Conservation (phyloP, 768 basidiomycete species). For the Rhodosporidiobolus sp. region DNA sequence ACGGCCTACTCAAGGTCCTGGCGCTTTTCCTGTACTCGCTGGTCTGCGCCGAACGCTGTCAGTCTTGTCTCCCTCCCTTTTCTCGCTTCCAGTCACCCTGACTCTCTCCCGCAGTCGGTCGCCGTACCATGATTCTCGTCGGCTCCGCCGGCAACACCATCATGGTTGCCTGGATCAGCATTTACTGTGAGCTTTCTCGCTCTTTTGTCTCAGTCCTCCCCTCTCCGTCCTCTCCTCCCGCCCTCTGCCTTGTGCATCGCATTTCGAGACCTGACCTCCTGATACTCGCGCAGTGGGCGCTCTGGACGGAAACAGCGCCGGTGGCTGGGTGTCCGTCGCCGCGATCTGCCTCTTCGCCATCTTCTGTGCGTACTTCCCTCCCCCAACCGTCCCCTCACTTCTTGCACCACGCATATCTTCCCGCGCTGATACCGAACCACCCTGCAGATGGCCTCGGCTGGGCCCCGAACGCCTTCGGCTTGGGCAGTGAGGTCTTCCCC, state of each 20-base stretch:
- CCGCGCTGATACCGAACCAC: too few relatives aligned
- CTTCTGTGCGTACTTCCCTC: neutral
- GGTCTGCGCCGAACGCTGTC: slow-evolving; percentile 12
- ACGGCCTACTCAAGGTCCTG: slow-evolving; percentile 24
- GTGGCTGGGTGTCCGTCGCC: slow-evolving; percentile 25
- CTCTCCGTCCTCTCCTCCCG: too few relatives aligned
- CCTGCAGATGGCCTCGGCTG: slow-evolving; percentile 20
- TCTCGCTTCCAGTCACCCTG: too few relatives aligned
- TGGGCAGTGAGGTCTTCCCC: slow-evolving; percentile 12
- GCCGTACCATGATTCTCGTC: slow-evolving; percentile 18
- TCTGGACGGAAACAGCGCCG: slow-evolving; percentile 13
- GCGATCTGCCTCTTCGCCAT: slow-evolving; percentile 25
- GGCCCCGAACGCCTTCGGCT: slow-evolving; percentile 23
- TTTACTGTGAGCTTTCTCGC: slow-evolving; percentile 4
- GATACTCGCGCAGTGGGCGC: slow-evolving; percentile 9
- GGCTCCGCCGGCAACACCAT: slow-evolving; percentile 5
- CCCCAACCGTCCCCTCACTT: too few relatives aligned
- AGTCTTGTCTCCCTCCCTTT: too few relatives aligned
- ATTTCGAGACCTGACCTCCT: too few relatives aligned
- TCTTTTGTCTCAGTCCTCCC: too few relatives aligned
- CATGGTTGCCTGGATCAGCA: slow-evolving; percentile 12
- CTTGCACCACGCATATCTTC: too few relatives aligned
- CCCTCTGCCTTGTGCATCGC: too few relatives aligned
- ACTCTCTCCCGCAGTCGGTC: too few relatives aligned
- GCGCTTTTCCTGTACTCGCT: slow-evolving; percentile 23